These are phyloP conservation scores for Scenedesmus sp. DNA, from an alignment of 163 green algal species.

Conservation along the genomic window DNA sequence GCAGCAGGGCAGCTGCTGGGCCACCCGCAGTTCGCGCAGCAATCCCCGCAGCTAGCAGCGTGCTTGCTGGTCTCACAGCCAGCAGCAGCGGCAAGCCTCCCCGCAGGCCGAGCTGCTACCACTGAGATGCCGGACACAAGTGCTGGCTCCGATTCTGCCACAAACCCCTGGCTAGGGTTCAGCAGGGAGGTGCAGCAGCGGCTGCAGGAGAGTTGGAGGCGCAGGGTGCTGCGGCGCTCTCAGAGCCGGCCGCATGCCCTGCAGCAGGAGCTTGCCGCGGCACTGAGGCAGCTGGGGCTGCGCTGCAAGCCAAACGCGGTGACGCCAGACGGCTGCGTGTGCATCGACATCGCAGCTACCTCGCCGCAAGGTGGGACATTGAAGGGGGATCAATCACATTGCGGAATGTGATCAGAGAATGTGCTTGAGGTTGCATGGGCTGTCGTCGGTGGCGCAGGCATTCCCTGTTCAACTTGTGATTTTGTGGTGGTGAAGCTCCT, in stretches of 20 bases:
- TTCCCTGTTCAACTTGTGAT: too few relatives aligned
- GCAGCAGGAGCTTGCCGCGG: slow-evolving; percentile 54
- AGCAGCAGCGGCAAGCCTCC: not conserved
- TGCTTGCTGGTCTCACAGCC: slow-evolving; percentile 39
- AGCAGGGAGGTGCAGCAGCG: slow-evolving; percentile 9
- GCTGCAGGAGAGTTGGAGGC: slow-evolving; percentile 37
- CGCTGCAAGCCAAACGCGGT: slow-evolving; percentile 42
- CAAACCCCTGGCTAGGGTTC: slow-evolving; percentile 29
- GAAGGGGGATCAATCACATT: too few relatives aligned
- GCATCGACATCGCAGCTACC: slow-evolving; percentile 51
- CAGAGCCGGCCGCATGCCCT: not conserved
- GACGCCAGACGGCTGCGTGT: slow-evolving; percentile 55
- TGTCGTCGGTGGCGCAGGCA: too few relatives aligned
- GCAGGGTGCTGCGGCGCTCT: not conserved
- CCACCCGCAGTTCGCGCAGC: slow-evolving; percentile 28
- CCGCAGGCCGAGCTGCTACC: not conserved
- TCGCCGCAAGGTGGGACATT: not conserved
- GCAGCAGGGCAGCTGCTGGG: slow-evolving; percentile 5
- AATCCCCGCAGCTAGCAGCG: slow-evolving; percentile 19
- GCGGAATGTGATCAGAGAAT: too few relatives aligned
- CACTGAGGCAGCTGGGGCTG: slow-evolving; percentile 56
- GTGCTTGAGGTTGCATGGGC: too few relatives aligned
- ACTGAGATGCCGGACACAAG: not conserved
- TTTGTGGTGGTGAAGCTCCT: too few relatives aligned
- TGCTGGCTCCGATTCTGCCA: not conserved